A percentile compares a stretch with the other conserved stretches of the same genome.
Evolutionary conservation across 768 basidiomycete species (phyloP).

Genomic region (Ephemerocybe angulata): DNA sequence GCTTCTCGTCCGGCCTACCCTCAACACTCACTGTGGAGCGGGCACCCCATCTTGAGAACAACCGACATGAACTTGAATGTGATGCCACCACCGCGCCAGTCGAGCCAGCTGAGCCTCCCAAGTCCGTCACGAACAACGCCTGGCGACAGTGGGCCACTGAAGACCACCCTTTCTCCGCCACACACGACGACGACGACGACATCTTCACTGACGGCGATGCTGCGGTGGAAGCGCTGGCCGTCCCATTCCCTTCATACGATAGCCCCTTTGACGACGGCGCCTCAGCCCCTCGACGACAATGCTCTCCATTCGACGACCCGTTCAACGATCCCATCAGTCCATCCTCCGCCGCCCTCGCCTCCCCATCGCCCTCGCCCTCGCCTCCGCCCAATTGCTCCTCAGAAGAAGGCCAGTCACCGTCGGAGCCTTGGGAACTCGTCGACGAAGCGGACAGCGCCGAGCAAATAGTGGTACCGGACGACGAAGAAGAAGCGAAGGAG

Average conservation of each 20-base stretch:
- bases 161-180: neutral
- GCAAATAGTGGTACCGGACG: neutral
- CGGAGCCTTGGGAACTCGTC: neutral
- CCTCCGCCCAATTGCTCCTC: too few relatives aligned
- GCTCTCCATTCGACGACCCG: too few relatives aligned
- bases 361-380: too few relatives aligned
- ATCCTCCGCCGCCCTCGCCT: neutral
- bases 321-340: neutral
- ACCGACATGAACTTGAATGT: neutral
- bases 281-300: too few relatives aligned
- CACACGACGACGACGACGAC: neutral
- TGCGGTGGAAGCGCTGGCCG: too few relatives aligned
- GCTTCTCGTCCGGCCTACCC: too few relatives aligned
- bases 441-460: neutral
- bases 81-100: neutral
- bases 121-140: neutral
- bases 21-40: neutral
- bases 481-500: neutral
- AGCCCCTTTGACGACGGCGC: too few relatives aligned
- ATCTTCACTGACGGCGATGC: neutral
- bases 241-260: too few relatives aligned
- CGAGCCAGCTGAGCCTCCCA: neutral
- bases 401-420: too few relatives aligned
- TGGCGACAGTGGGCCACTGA: constrained; percentile 1
- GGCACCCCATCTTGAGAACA: neutral